phyloP scores from a whole-genome alignment of 2,329 filamentous ascomycete genomes.

The Tolypocladium nubicola region DNA sequence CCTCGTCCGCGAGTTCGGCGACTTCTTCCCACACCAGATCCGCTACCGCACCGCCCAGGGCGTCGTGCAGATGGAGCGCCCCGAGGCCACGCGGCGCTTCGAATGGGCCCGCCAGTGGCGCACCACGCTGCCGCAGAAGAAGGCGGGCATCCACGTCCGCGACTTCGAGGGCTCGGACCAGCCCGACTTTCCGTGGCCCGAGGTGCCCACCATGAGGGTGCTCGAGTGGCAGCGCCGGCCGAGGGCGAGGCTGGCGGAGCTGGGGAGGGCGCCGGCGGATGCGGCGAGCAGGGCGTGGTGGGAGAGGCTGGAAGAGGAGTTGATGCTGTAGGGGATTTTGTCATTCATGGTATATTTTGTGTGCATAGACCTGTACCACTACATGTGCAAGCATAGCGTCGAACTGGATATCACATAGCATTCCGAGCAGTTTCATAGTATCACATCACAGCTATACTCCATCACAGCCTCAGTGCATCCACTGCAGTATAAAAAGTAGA shows the following conservation, averaged over 20 bases:
- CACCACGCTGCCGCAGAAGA: slow-evolving; percentile 15
- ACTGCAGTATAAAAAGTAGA: background rate
- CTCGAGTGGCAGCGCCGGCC: slow-evolving; percentile 14
- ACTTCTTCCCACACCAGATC: slow-evolving; percentile 20
- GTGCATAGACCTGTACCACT: background rate
- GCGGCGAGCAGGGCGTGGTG: slow-evolving; percentile 14
- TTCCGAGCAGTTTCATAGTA: background rate
- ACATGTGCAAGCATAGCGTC: background rate
- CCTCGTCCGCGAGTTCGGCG: slow-evolving; percentile 20
- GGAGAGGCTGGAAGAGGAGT: slow-evolving; percentile 15
- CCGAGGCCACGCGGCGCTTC: slow-evolving; percentile 10
- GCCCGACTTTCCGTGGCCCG: slow-evolving; percentile 14
- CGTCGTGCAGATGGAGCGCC: slow-evolving; percentile 13
- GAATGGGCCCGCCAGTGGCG: slow-evolving; percentile 11
- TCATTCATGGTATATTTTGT: background rate
- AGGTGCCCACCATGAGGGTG: slow-evolving; percentile 10
- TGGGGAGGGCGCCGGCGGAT: slow-evolving; percentile 11
- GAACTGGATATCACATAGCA: background rate
- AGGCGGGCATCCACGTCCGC: slow-evolving; percentile 7
- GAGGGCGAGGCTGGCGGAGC: slow-evolving; percentile 6
- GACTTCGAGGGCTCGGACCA: slow-evolving; percentile 6
- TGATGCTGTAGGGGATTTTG: slow-evolving; percentile 8
- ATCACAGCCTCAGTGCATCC: background rate
- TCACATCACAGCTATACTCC: background rate
- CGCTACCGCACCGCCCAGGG: slow-evolving; percentile 22